Evolutionary conservation across 1,284 basidiomycete genomes (phyloP), one percentile per base, ranked within the genome.

Genomic region (Ceratobasidium sp.): DNA sequence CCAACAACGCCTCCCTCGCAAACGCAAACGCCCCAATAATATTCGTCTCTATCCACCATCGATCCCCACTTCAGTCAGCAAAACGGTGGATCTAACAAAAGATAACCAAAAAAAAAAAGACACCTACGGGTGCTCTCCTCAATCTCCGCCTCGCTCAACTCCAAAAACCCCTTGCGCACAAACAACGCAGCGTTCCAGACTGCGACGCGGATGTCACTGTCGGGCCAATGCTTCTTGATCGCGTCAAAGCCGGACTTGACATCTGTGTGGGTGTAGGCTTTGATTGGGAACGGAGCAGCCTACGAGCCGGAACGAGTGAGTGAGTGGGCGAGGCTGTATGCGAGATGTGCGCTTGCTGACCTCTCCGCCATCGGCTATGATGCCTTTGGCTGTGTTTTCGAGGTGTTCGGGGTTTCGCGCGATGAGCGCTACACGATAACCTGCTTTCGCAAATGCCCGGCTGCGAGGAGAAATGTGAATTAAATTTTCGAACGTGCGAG

Each of bases 371-470:
- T 82, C 80, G 16, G 80, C 76, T 72, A 85, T 89, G 64, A 93
- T 84, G 62, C 89, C 88, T 1, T 84, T 79, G 6, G 88, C 86
- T 8, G 90, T 81, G 49, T 84, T 85, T 71, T 87, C 82, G 11
- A 91, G 82, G 24, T 84, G 80, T 24, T 88, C 87, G 0, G 83
- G 80, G 54, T 87, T 87, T 53, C 92, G 85, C 9, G 90, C 89
- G 59, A 93, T 84, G 59, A 93, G 81, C 0, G 91, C 91, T 49
- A 93, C 85, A 53, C 85, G 86, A 78, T 91, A 93, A 0, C 91
- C 91, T 43, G 71, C 56, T 49, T 77, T 76, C 31, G 76, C 77
- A 56, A 79, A 77, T 22, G 73, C 61, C 24, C 76, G 86, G 81
- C 79, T 87, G 87, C 7, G 88, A 84, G 76, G 91, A 74, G 58